Evolutionary conservation across 306 rosid genomes (phyloP), one percentile per base, ranked within the genome.

Genomic region (Crataegus laevigata): DNA sequence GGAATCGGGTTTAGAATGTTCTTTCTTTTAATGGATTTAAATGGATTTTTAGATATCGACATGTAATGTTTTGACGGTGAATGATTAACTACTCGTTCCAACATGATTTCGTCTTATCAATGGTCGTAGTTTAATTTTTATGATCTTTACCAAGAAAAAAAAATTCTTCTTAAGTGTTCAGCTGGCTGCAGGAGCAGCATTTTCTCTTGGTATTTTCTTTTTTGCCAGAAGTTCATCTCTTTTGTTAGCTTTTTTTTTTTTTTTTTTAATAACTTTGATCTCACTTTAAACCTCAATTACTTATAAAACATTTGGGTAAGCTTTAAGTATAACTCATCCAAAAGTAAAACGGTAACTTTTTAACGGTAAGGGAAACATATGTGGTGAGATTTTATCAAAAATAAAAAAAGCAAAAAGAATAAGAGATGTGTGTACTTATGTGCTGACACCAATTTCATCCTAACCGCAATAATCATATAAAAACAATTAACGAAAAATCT

Each of bases 371-470:
- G 11, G 13, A 57, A 55, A 34, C 42, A 15, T 36, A 5, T 15
- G 66, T 25, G 8, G 18, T 72, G 66, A 24, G 26, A 38, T 18
- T 24, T 15, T 19, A 47, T 45, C 67, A 15, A 12, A 26, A 40
- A 73, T 13, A 34, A 38, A 47, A 47, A 50, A 19, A 29, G 60
- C 77, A 74, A 61, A 73, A 73, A 59, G 77, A 73, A 74, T 45
- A 19, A 34, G 54, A 60, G 10, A 73, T 9, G 32, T 1, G 61
- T 11, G 77, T 43, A 43, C 60, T 73, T 73, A 0, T 28, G 1
- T 61, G 60, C 77, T 73, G 77, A 73, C 69, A 42, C 30, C 19
- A 14, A 45, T 60, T 26, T 26, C 68, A 61, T 43, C 68, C 57
- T 42, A 42, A 73, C 57, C 42, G 22, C 3, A 73, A 10, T 21